Evolutionary conservation across 768 basidiomycete genomes (phyloP).

Genomic region (Leccinum uliginosum): DNA sequence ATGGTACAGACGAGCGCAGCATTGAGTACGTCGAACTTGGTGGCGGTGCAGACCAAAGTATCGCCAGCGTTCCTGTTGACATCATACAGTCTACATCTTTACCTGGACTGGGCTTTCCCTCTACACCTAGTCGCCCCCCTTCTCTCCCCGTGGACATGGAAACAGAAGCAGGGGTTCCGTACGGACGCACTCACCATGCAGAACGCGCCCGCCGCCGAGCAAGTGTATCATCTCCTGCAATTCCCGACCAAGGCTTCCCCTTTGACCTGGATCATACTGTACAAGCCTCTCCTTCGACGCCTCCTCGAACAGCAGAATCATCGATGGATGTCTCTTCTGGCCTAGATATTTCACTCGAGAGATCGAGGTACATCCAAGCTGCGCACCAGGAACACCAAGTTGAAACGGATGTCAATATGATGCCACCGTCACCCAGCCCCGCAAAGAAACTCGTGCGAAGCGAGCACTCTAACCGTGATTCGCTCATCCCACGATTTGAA

Average conservation of each 20-base stretch:
- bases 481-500: slow-evolving; percentile 34
- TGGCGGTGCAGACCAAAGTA: slow-evolving; percentile 48
- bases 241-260: slow-evolving; percentile 36
- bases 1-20: slow-evolving; percentile 13
- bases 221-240: slow-evolving; percentile 30
- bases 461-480: slow-evolving; percentile 25
- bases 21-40: slow-evolving; percentile 44
- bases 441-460: slow-evolving; percentile 24
- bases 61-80: slow-evolving; percentile 68
- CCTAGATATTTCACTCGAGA: slow-evolving; percentile 28
- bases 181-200: slow-evolving; percentile 60
- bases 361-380: slow-evolving; percentile 39
- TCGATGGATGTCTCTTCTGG: slow-evolving; percentile 21
- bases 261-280: slow-evolving; percentile 18
- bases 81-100: slow-evolving; percentile 45
- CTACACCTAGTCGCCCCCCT: slow-evolving; percentile 34
- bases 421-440: slow-evolving; percentile 50
- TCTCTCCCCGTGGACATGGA: slow-evolving; percentile 50
- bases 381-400: slow-evolving; percentile 25
- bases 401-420: slow-evolving; percentile 39
- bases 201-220: slow-evolving; percentile 41
- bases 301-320: slow-evolving; percentile 19
- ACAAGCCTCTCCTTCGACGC: slow-evolving; percentile 20
- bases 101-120: slow-evolving; percentile 25
- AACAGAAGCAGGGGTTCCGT: slow-evolving; percentile 59